Evolutionary conservation across 2,329 filamentous ascomycete genomes (phyloP).

Genomic region (Xylariaceae sp.): DNA sequence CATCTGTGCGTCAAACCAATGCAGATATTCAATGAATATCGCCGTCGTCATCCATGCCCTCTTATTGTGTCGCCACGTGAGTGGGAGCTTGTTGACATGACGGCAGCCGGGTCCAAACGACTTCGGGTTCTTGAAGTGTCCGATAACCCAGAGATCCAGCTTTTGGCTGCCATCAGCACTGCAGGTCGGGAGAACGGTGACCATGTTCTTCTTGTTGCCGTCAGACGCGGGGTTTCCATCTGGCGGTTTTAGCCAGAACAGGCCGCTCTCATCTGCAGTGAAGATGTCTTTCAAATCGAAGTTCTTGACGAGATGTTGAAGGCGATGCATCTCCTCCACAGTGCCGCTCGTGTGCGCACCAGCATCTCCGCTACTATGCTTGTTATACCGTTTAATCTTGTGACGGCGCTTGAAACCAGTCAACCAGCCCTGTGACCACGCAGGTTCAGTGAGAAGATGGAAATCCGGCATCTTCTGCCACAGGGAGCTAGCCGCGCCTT

Average conservation of each 20-base stretch:
- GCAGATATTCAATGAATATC: neutral
- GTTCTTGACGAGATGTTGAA: neutral
- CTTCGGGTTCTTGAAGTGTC: neutral
- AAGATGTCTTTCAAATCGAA: neutral
- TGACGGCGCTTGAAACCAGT: neutral
- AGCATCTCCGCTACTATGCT: neutral
- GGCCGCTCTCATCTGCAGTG: neutral
- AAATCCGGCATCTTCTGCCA: neutral
- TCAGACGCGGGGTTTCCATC: neutral
- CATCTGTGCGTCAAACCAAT: constrained; percentile 1
- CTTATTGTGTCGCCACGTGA: neutral
- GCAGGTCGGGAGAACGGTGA: neutral
- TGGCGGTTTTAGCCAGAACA: neutral
- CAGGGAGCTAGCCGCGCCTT: neutral
- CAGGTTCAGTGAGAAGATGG: neutral
- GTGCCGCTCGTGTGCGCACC: neutral
- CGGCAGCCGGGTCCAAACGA: neutral
- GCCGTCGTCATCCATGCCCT: neutral
- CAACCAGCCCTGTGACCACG: neutral
- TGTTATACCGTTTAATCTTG: neutral
- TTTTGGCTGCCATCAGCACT: neutral
- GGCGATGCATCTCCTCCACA: neutral
- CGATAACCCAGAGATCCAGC: neutral
- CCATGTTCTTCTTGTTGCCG: neutral
- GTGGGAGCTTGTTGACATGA: neutral